Evolutionary conservation across 2,329 filamentous ascomycete genomes (phyloP).

Genomic region (Cryphonectria japonica): DNA sequence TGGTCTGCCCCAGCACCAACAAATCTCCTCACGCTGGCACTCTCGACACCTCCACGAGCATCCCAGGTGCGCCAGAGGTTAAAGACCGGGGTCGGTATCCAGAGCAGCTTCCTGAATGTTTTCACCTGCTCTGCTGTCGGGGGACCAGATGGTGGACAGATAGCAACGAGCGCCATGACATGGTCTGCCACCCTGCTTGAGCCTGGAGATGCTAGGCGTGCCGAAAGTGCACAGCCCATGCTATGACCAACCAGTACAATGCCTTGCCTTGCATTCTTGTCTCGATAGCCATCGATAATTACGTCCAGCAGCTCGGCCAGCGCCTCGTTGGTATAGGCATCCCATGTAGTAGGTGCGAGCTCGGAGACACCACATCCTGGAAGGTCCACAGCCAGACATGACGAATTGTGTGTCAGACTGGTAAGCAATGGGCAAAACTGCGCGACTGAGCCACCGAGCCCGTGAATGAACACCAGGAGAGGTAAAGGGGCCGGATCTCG

Average conservation of each 20-base stretch:
- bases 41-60: constrained; percentile 75
- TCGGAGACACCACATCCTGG: constrained; percentile 85
- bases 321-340: constrained; percentile 78
- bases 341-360: constrained; percentile 72
- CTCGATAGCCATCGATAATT: constrained; percentile 74
- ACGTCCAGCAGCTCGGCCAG: constrained; percentile 74
- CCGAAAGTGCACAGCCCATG: constrained; percentile 81
- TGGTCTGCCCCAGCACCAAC: constrained; percentile 68
- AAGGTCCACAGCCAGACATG: constrained; percentile 86
- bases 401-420: constrained; percentile 79
- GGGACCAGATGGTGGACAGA: constrained; percentile 76
- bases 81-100: constrained; percentile 73
- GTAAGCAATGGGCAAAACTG: constrained; percentile 84
- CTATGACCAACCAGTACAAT: constrained; percentile 87
- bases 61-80: constrained; percentile 79
- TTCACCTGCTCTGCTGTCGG: constrained; percentile 56
- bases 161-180: constrained; percentile 76
- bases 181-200: constrained; percentile 59
- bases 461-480: constrained; percentile 88
- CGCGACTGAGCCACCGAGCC: constrained; percentile 86
- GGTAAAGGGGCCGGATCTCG: constrained; percentile 74
- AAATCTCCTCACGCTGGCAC: constrained; percentile 78
- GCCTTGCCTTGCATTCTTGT: constrained; percentile 66
- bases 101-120: constrained; percentile 61
- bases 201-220: constrained; percentile 66